Conservation (phyloP, 1,139 yeast genomes). For the Geotrichum klebahnii region DNA sequence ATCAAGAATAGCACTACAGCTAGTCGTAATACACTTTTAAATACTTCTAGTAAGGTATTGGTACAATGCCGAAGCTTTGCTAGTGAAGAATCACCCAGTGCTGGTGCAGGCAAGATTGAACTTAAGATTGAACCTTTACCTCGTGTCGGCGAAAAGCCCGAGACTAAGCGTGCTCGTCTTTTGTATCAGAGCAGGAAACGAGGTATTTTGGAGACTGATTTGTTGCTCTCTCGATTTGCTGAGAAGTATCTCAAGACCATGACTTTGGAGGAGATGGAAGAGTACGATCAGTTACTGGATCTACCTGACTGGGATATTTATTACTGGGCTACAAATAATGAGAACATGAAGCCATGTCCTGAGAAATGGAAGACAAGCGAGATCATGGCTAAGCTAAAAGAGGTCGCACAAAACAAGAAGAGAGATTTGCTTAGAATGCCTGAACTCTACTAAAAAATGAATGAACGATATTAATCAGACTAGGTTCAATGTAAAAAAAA, state of each 20-base stretch:
- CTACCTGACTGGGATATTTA: slow-evolving; percentile 98
- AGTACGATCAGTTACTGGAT: slow-evolving; percentile 79
- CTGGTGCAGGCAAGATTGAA: slow-evolving; percentile 29
- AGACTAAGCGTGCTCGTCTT: slow-evolving; percentile 76
- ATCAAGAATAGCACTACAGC: not conserved
- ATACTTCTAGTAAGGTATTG: too few relatives aligned
- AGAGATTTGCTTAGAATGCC: slow-evolving; percentile 86
- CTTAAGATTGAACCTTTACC: slow-evolving; percentile 65
- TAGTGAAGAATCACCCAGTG: not conserved
- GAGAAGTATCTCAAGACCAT: slow-evolving; percentile 60
- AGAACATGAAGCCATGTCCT: slow-evolving; percentile 76
- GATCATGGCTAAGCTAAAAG: slow-evolving; percentile 63
- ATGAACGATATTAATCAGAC: not conserved
- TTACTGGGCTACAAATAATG: slow-evolving; percentile 92
- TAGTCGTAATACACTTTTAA: too few relatives aligned
- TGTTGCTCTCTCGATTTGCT: slow-evolving; percentile 80
- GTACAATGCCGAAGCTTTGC: not conserved
- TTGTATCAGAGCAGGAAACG: slow-evolving; percentile 90
- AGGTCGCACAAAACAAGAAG: slow-evolving; percentile 68
- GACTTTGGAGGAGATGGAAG: slow-evolving; percentile 66
- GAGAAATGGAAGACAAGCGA: slow-evolving; percentile 72
- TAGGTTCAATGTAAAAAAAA: not conserved
- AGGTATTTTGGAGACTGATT: slow-evolving; percentile 91
- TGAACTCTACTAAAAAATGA: slow-evolving; percentile 37
- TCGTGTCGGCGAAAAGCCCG: slow-evolving; percentile 69